Percentiles rank a stretch among this genome's conserved stretches.
Evolutionary conservation across 1,284 basidiomycete genomes (phyloP).

Genomic region (Leccinum glutinopallens): DNA sequence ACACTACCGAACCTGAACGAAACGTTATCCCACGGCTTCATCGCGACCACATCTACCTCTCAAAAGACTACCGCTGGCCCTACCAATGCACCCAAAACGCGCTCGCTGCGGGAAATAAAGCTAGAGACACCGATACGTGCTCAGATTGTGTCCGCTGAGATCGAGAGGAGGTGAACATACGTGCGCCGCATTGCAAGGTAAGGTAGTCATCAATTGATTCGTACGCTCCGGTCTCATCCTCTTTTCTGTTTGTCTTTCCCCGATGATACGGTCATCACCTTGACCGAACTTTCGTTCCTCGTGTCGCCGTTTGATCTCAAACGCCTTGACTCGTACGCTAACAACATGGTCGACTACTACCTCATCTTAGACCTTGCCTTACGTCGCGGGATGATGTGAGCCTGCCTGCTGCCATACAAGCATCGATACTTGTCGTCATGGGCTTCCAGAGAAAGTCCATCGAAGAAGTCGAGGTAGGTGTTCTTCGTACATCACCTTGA

Average conservation of each 20-base stretch:
- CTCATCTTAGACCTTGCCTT: slow-evolving; percentile 91
- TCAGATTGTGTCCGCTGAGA: no score
- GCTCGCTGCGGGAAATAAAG: slow-evolving; percentile 91
- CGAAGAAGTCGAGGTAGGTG: slow-evolving; percentile 81
- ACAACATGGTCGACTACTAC: slow-evolving; percentile 96
- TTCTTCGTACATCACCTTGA: neutral
- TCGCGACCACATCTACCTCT: slow-evolving; percentile 46
- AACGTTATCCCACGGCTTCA: slow-evolving; percentile 72
- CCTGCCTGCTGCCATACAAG: slow-evolving; percentile 79
- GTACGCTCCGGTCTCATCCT: neutral
- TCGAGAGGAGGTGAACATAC: no score
- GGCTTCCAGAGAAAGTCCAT: slow-evolving; percentile 91
- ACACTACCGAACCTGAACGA: slow-evolving; percentile 33
- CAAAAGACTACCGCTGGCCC: slow-evolving; percentile 45
- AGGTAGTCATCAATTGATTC: slow-evolving; percentile 13
- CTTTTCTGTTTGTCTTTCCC: neutral
- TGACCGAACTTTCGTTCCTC: slow-evolving; percentile 62
- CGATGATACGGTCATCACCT: slow-evolving; percentile 46
- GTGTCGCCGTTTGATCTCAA: slow-evolving; percentile 93
- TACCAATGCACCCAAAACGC: slow-evolving; percentile 65
- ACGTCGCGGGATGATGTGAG: slow-evolving; percentile 63
- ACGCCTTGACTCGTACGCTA: slow-evolving; percentile 92
- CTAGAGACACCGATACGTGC: slow-evolving; percentile 90
- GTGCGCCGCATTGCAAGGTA: slow-evolving; percentile 39
- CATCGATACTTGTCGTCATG: slow-evolving; percentile 85